Conservation (phyloP, 345 rosid species). For the Murraya koenigii region DNA sequence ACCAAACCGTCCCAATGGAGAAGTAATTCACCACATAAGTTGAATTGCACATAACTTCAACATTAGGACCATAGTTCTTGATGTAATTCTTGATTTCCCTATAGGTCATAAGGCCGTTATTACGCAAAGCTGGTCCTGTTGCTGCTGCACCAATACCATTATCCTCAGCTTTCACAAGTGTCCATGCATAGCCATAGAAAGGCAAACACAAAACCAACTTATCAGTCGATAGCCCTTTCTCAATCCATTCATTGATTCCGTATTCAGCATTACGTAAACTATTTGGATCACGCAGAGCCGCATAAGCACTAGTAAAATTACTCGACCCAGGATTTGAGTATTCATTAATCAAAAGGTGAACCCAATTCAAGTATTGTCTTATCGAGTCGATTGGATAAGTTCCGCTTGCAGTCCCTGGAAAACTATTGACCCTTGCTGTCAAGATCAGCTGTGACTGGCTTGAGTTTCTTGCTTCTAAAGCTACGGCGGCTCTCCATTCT, state of each 20-base stretch:
- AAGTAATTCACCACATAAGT: constrained; percentile 31
- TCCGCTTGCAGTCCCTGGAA: too few species aligned
- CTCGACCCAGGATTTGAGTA: constrained; percentile 14
- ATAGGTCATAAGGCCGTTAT: constrained; percentile 26
- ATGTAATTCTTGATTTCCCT: constrained; percentile 16
- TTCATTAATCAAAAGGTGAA: constrained; percentile 15
- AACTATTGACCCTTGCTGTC: not conserved
- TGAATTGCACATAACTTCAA: constrained; percentile 24
- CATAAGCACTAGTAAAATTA: constrained; percentile 17
- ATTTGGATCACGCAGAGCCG: constrained; percentile 23
- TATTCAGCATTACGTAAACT: not conserved
- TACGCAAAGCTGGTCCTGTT: not conserved
- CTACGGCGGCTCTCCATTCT: constrained; percentile 13
- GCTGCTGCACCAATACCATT: constrained; percentile 21
- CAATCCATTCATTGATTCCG: constrained; percentile 1
- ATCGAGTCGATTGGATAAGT: constrained; percentile 14
- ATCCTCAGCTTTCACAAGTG: not conserved
- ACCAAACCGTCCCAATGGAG: constrained; percentile 26
- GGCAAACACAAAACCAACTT: constrained; percentile 29
- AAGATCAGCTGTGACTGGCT: constrained; percentile 21
- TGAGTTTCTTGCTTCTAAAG: constrained; percentile 4
- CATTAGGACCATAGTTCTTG: constrained; percentile 2
- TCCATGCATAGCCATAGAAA: constrained; percentile 36
- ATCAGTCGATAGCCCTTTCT: constrained; percentile 3
- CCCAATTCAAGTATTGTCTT: constrained; percentile 21